Conservation (phyloP, 345 rosid genomes). For the Boechera retrofracta region DNA sequence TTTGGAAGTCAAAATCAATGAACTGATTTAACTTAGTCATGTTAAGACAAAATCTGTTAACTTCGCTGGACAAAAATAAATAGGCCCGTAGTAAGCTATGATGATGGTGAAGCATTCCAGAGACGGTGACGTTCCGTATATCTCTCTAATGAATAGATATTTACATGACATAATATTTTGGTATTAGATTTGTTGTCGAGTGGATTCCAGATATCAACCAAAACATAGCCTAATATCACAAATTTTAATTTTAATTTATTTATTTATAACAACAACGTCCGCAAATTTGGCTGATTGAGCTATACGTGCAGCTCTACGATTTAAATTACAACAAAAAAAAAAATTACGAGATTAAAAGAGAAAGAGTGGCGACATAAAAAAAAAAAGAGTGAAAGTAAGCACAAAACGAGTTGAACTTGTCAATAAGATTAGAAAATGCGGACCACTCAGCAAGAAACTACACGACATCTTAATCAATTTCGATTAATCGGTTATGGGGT, state of each 20-base stretch:
- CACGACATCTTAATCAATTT: not conserved
- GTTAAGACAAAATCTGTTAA: constrained; percentile 40
- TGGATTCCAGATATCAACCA: not conserved
- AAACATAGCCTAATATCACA: not conserved
- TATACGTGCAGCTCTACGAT: too few relatives aligned
- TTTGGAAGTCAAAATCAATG: not conserved
- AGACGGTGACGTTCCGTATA: constrained; percentile 34
- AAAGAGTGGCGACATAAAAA: too few relatives aligned
- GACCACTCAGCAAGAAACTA: not conserved
- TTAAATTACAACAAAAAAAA: too few relatives aligned
- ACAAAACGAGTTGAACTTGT: not conserved
- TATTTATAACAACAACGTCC: not conserved
- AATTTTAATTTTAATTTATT: too few relatives aligned
- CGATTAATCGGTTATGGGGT: not conserved
- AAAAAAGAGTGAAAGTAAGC: too few relatives aligned
- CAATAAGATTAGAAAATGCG: not conserved
- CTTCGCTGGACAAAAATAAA: constrained; percentile 39
- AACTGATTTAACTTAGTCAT: not conserved
- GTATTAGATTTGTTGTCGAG: constrained; percentile 35
- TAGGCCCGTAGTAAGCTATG: constrained; percentile 35
- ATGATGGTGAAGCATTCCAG: constrained; percentile 29
- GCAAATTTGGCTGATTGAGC: not conserved
- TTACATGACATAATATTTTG: constrained; percentile 37
- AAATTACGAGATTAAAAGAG: too few relatives aligned
- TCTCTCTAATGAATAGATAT: constrained; percentile 29